Conservation (phyloP, 257 asterid species). For the Agastache rugosa region DNA sequence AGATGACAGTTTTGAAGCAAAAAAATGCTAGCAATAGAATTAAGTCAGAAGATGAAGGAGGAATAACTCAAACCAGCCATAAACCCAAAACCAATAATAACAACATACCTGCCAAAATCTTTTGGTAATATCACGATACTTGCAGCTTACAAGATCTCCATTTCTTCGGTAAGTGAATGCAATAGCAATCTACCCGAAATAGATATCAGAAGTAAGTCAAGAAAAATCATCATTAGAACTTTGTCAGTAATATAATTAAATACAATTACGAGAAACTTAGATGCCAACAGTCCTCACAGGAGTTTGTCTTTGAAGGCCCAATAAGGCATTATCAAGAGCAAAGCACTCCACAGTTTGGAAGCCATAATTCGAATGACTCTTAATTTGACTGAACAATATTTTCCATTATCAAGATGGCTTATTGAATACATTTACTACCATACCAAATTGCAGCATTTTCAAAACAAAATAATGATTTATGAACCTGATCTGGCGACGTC, state of each 20-base stretch:
- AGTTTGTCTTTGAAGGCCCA: neutral
- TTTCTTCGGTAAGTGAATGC: slow-evolving; percentile 85
- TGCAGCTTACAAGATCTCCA: slow-evolving; percentile 82
- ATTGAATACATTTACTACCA: slow-evolving; percentile 3
- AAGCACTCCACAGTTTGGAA: neutral
- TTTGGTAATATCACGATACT: slow-evolving; percentile 74
- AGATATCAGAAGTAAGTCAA: neutral
- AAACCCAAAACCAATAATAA: slow-evolving; percentile 8
- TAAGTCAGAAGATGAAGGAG: slow-evolving; percentile 11
- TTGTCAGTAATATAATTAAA: neutral
- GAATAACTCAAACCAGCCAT: slow-evolving; percentile 24
- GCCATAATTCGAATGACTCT: slow-evolving; percentile 6
- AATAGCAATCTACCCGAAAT: slow-evolving; percentile 62
- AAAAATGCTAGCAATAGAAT: neutral
- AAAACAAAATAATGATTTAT: slow-evolving; percentile 2
- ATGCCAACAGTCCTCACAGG: slow-evolving; percentile 2
- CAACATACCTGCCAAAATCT: slow-evolving; percentile 75
- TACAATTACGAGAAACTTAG: slow-evolving; percentile 7
- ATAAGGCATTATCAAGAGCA: neutral
- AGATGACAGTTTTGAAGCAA: slow-evolving; percentile 30
- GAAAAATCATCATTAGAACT: neutral
- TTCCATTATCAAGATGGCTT: slow-evolving; percentile 17
- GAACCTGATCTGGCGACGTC: slow-evolving; percentile 58
- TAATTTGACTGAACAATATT: slow-evolving; percentile 2
- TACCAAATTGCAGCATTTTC: slow-evolving; percentile 7